Conservation (phyloP, 2,329 filamentous ascomycete genomes). For the Neofusicoccum ribis region DNA sequence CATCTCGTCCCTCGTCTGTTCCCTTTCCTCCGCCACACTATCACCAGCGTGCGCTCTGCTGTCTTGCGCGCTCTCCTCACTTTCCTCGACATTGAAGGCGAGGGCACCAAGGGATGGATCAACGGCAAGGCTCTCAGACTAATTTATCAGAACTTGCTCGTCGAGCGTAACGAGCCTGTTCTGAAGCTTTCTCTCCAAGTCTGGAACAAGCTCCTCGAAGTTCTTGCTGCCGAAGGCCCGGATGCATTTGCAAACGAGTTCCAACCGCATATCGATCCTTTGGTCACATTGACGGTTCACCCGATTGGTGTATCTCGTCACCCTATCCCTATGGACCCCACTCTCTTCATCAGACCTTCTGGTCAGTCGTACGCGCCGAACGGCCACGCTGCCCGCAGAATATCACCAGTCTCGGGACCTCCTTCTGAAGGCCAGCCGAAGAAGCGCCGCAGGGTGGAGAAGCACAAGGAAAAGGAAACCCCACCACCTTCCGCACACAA, state of each 20-base stretch:
- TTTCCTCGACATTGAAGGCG: constrained; percentile 82
- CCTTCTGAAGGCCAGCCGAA: constrained; percentile 67
- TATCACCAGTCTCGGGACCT: constrained; percentile 33
- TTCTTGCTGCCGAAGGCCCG: constrained; percentile 61
- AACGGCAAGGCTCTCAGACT: constrained; percentile 85
- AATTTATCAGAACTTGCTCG: constrained; percentile 91
- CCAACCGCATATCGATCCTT: constrained; percentile 70
- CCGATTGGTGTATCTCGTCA: constrained; percentile 90
- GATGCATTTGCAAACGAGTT: constrained; percentile 72
- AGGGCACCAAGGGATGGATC: constrained; percentile 83
- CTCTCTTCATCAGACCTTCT: constrained; percentile 89
- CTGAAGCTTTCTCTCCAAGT: constrained; percentile 81
- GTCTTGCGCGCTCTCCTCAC: constrained; percentile 91
- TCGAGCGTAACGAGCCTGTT: constrained; percentile 84
- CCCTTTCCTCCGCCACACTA: constrained; percentile 94
- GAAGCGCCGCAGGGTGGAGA: constrained; percentile 78
- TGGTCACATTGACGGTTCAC: constrained; percentile 82
- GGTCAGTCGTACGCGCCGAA: constrained; percentile 73
- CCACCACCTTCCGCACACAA: constrained; percentile 71
- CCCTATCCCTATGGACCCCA: constrained; percentile 87
- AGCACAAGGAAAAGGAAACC: constrained; percentile 59
- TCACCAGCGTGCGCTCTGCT: constrained; percentile 89
- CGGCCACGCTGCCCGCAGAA: constrained; percentile 23
- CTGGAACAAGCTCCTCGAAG: constrained; percentile 76
- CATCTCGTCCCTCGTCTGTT: constrained; percentile 91